Evolutionary conservation across 2,329 filamentous ascomycete species (phyloP), one percentile per base, ranked within the genome.

Genomic region (Fusarium guadeloupense): DNA sequence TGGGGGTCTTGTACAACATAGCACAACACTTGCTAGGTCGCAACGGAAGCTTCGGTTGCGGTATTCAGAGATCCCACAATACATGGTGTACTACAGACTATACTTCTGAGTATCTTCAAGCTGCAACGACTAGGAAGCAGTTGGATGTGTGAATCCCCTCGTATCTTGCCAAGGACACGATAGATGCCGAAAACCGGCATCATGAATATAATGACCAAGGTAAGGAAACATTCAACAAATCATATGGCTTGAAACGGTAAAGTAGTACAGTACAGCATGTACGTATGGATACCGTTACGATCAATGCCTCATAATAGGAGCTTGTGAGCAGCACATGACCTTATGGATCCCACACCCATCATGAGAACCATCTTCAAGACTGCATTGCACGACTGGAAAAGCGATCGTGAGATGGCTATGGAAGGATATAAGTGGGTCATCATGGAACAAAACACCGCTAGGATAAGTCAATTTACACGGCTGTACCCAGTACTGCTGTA

Each of bases 251-350:
- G n/a, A 54, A 58, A 62, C 60, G 60, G 56, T 54, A 30, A 12
- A 13, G 14, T 45, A n/a, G 10, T 25, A 58, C 39, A 52, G 26
- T 19, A 55, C 35, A n/a, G n/a, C n/a, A n/a, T n/a, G n/a, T n/a
- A n/a, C n/a, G n/a, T n/a, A n/a, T n/a, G 14, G 34, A 21, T 56
- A 64, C 61, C 47, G 47, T 47, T 50, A 51, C 37, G 61, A 35
- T 17, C 47, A 38, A 50, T 47, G 59, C 54, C 39, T 46, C 30
- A n/a, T 26, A 35, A 43, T 28, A 50, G 35, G 59, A 51, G 38
- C 42, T 59, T 65, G 57, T 54, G 48, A 39, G 44, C 42, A 40
- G 39, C 62, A 66, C 62, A 65, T 65, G 62, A 65, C 48, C n/a
- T n/a, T n/a, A n/a, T n/a, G n/a, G n/a, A n/a, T n/a, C n/a, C n/a